Evolutionary conservation across 139 green algal genomes (phyloP).

Genomic region (Ettlia oleoabundans): DNA sequence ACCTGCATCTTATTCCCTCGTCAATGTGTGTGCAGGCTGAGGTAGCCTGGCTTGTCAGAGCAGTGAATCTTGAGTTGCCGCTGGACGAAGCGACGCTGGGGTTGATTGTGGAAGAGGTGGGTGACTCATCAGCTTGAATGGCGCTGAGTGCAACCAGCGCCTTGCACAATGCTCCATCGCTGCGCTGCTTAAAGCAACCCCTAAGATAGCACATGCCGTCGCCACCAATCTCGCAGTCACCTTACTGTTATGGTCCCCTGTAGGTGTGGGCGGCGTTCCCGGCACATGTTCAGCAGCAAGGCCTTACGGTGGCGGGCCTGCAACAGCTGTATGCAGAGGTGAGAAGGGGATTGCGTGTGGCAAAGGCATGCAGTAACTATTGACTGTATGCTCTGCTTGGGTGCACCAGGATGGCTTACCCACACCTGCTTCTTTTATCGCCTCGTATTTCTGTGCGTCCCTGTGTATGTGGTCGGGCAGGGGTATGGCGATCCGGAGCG

Average conservation of each 20-base stretch:
- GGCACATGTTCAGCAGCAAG: constrained; percentile 17
- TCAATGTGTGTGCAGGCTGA: constrained; percentile 31
- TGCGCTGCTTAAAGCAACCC: no score
- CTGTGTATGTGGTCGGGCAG: no score
- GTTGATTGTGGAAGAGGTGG: constrained; percentile 46
- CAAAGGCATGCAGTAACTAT: no score
- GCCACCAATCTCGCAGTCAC: not conserved
- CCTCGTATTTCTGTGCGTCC: not conserved
- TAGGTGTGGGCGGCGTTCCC: constrained; percentile 36
- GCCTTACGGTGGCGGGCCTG: constrained; percentile 39
- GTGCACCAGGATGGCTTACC: no score
- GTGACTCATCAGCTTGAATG: not conserved
- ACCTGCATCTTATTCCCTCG: no score
- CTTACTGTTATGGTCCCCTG: not conserved
- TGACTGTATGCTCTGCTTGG: not conserved
- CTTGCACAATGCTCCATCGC: no score
- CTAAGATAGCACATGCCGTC: no score
- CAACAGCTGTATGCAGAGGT: constrained; percentile 35
- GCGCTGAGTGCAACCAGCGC: not conserved
- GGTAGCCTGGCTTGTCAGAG: constrained; percentile 29
- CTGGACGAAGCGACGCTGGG: constrained; percentile 28
- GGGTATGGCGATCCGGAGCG: constrained; percentile 37
- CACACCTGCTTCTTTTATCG: not conserved
- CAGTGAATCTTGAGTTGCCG: constrained; percentile 38
- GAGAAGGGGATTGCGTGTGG: no score